Percentiles rank a stretch among this genome's conserved stretches.
phyloP scores from a whole-genome alignment of 2,329 filamentous ascomycete species.

The Microcyclospora pomicola region DNA sequence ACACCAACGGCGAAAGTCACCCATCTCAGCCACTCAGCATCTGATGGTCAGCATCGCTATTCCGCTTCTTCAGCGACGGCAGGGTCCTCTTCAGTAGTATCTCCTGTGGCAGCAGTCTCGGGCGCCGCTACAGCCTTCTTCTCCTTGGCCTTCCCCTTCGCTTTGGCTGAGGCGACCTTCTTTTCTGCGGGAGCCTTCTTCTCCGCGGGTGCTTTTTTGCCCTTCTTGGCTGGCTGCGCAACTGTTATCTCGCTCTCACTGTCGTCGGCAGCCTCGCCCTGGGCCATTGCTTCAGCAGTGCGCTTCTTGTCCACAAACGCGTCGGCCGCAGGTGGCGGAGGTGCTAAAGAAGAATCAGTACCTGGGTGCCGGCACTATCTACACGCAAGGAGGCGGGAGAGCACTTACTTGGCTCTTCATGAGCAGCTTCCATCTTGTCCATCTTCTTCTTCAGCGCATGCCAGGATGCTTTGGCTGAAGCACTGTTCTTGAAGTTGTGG shows the following conservation, averaged over 20 bases:
- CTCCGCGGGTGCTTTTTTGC: neutral
- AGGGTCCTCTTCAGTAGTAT: no score
- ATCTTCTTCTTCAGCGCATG: slow-evolving; percentile 27
- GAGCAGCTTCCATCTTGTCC: neutral
- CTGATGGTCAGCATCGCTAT: no score
- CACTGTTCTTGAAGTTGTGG: slow-evolving; percentile 24
- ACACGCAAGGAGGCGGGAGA: neutral
- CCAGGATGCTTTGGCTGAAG: slow-evolving; percentile 24
- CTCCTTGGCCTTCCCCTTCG: neutral
- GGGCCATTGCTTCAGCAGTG: neutral
- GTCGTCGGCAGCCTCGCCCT: neutral
- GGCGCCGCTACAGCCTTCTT: neutral
- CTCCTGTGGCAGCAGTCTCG: no score
- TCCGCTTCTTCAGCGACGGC: no score
- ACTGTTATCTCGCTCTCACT: neutral
- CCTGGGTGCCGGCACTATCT: neutral
- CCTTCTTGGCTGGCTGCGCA: no score
- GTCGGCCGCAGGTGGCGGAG: neutral
- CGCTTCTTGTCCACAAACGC: neutral
- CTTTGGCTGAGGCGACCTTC: neutral
- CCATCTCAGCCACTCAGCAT: no score
- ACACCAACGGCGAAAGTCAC: no score
- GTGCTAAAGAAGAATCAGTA: neutral
- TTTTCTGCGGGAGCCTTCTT: neutral
- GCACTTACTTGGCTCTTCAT: neutral